phyloP scores from a whole-genome alignment of 495 filamentous ascomycete species.

The Penicillium robsamsonii region DNA sequence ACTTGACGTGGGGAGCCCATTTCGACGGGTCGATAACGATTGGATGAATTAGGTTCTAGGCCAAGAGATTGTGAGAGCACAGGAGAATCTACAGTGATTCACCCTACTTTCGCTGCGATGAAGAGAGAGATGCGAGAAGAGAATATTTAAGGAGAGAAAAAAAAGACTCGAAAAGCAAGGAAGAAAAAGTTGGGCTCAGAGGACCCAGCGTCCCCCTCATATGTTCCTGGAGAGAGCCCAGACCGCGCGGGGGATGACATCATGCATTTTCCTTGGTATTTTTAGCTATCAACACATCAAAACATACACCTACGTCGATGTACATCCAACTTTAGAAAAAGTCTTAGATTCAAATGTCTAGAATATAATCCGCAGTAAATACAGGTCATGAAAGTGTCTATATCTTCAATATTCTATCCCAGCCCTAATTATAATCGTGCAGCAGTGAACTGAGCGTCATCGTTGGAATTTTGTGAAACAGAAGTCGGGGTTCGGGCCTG shows the following conservation, averaged over 20 bases:
- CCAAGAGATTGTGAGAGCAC: conserved; percentile 5
- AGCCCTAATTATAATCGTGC: conserved; percentile 25
- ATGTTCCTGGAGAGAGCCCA: conserved; percentile 14
- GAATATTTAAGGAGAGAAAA: neutral
- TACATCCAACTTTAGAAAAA: neutral
- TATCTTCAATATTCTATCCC: conserved; percentile 14
- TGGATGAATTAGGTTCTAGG: neutral
- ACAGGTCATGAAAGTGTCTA: conserved; percentile 16
- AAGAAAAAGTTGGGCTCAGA: conserved; percentile 5
- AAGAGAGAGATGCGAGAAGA: neutral
- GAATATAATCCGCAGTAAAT: conserved; percentile 4
- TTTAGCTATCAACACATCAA: neutral
- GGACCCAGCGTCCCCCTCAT: conserved; percentile 10
- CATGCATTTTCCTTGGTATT: conserved; percentile 11
- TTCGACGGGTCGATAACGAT: conserved; percentile 9
- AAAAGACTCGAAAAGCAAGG: neutral
- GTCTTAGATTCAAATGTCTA: neutral
- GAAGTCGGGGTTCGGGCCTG: conserved; percentile 19
- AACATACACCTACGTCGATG: no score
- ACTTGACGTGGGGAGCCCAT: conserved; percentile 52
- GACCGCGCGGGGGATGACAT: conserved; percentile 13
- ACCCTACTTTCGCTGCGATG: conserved; percentile 3
- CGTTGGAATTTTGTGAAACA: conserved; percentile 15
- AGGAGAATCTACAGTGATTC: conserved; percentile 11
- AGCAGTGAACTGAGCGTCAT: conserved; percentile 21